Evolutionary conservation across 1,284 basidiomycete species (phyloP).

Genomic region (Takashimella koratensis): DNA sequence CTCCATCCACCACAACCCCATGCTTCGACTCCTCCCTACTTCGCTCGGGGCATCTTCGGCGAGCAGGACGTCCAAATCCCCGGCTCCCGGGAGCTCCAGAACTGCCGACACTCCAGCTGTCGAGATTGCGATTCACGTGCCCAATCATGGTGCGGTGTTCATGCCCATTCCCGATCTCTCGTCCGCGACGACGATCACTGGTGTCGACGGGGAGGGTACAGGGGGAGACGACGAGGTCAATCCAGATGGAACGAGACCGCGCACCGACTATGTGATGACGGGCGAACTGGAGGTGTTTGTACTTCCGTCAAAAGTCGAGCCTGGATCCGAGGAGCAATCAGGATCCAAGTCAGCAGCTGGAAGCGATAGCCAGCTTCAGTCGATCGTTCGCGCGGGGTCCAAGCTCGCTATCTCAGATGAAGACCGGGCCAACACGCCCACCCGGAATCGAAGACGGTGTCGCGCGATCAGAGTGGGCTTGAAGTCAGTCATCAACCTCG

Average conservation of each 20-base stretch:
- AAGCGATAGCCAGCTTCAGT: neutral
- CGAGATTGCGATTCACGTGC: slow-evolving; percentile 5
- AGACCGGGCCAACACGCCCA: neutral
- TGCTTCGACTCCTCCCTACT: neutral
- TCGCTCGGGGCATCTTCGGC: too few relatives aligned
- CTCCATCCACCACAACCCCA: neutral
- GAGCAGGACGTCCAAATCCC: neutral
- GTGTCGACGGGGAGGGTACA: neutral
- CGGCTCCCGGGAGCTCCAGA: too few relatives aligned
- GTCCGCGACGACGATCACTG: neutral
- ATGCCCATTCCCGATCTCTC: slow-evolving; percentile 14
- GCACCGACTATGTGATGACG: slow-evolving; percentile 4
- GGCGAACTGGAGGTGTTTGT: slow-evolving; percentile 19
- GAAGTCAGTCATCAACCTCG: slow-evolving; percentile 10
- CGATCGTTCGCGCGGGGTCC: neutral
- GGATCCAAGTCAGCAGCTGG: neutral
- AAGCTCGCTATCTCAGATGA: too few relatives aligned
- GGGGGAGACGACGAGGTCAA: slow-evolving; percentile 6
- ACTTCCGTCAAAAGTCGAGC: neutral
- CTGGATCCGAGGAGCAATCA: neutral
- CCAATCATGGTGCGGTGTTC: slow-evolving; percentile 15
- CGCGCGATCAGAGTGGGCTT: slow-evolving; percentile 14
- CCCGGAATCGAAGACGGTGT: neutral
- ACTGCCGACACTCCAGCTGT: neutral
- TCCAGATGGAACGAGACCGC: slow-evolving; percentile 1